phyloP scores from a whole-genome alignment of 352 stramenopile genomes.

The Phytophthora boehmeriae region DNA sequence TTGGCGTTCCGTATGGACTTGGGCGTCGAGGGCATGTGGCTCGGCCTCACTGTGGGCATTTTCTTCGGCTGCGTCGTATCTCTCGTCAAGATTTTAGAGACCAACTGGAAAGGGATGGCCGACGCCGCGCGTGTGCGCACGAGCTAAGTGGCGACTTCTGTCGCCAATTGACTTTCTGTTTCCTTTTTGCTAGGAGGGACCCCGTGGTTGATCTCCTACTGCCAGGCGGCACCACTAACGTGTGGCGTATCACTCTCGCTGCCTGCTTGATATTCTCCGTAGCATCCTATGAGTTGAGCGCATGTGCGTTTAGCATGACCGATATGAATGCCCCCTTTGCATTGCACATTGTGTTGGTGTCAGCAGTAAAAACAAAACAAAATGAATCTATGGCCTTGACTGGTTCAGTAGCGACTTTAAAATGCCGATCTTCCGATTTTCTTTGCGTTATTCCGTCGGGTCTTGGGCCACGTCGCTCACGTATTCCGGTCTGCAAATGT shows the following conservation, averaged over 20 bases:
- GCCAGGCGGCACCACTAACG: not conserved
- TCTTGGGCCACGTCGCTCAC: constrained; percentile 64
- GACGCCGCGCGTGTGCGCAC: constrained; percentile 57
- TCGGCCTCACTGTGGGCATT: constrained; percentile 66
- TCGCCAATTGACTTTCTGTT: constrained; percentile 4
- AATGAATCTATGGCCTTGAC: no score
- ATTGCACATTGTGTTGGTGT: no score
- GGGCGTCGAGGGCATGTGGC: constrained; percentile 78
- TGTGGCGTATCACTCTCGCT: not conserved
- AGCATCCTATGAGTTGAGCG: constrained; percentile 39
- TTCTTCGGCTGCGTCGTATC: constrained; percentile 59
- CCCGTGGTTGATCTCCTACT: not conserved
- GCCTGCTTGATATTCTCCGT: constrained; percentile 18
- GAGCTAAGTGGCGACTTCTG: constrained; percentile 29
- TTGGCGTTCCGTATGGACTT: constrained; percentile 63
- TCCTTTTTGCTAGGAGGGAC: constrained; percentile 20
- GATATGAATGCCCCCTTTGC: constrained; percentile 34
- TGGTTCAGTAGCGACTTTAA: no score
- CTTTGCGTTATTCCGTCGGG: constrained; percentile 10
- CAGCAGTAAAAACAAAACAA: no score
- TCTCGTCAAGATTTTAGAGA: constrained; percentile 64
- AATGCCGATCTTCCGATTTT: no score
- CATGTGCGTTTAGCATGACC: constrained; percentile 31
- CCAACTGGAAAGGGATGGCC: constrained; percentile 63
- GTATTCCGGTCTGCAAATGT: constrained; percentile 84